Evolutionary conservation across 1,139 yeast species (phyloP).

Genomic region (Kodamaea suecica): DNA sequence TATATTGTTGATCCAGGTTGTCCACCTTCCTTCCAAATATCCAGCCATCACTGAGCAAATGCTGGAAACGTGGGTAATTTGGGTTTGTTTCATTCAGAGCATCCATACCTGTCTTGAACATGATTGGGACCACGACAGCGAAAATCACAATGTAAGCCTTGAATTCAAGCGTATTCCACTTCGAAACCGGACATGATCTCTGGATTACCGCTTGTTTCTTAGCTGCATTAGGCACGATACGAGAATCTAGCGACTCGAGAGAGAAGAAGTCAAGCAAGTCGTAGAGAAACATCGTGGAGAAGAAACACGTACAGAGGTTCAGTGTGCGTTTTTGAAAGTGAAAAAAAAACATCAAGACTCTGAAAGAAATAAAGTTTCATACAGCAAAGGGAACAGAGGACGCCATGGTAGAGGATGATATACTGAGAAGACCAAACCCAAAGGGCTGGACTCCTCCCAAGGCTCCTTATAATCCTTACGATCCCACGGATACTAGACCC

Average conservation of each 20-base stretch:
- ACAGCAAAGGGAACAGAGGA: background rate
- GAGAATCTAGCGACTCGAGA: constrained; percentile 72
- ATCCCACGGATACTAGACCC: constrained; percentile 72
- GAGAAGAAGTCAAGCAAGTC: constrained; percentile 50
- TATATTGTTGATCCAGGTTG: constrained; percentile 85
- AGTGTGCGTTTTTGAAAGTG: too few relatives aligned
- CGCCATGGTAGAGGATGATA: constrained; percentile 11
- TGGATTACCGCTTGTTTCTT: constrained; percentile 38
- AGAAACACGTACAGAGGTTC: background rate
- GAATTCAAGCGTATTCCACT: constrained; percentile 78
- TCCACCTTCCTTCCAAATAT: constrained; percentile 77
- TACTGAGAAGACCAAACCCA: constrained; percentile 69
- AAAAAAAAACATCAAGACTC: background rate
- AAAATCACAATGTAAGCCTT: constrained; percentile 62
- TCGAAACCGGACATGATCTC: constrained; percentile 47
- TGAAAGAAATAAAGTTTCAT: too few relatives aligned
- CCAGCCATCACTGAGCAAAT: constrained; percentile 70
- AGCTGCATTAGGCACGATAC: constrained; percentile 53
- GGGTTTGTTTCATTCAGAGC: constrained; percentile 76
- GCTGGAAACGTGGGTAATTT: constrained; percentile 65
- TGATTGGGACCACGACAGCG: constrained; percentile 68
- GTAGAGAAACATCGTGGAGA: background rate
- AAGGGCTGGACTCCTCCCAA: constrained; percentile 80
- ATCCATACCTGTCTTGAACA: constrained; percentile 77
- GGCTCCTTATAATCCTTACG: constrained; percentile 85